A percentile compares a stretch with the other conserved stretches of the same genome.
phyloP scores from a whole-genome alignment of 129 eudicot species.

The Artemisia argyi region DNA sequence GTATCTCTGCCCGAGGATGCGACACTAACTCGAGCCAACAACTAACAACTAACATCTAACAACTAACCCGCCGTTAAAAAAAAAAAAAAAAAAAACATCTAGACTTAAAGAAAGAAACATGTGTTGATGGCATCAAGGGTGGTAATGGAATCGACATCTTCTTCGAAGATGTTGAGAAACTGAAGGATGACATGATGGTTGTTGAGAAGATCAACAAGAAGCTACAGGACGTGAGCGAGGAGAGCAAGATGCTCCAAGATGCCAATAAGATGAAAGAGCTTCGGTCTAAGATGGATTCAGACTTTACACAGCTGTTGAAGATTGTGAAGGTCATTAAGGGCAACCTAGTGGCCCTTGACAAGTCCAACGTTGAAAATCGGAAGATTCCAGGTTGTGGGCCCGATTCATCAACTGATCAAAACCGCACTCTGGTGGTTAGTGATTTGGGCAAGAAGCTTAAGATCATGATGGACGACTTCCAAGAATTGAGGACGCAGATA shows the following conservation, averaged over 20 bases:
- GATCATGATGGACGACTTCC: conserved; percentile 81
- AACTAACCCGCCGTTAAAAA: no score
- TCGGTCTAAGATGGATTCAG: conserved; percentile 63
- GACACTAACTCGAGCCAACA: no score
- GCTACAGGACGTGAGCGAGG: conserved; percentile 68
- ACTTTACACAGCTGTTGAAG: conserved; percentile 61
- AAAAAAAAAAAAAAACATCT: no score
- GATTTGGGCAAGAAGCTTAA: conserved; percentile 86
- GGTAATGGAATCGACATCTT: conserved; percentile 47
- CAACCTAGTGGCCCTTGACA: conserved; percentile 73
- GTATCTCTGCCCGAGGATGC: no score
- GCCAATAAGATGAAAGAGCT: conserved; percentile 66
- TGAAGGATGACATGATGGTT: conserved; percentile 62
- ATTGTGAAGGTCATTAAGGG: conserved; percentile 60
- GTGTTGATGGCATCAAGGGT: conserved; percentile 57
- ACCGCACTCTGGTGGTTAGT: conserved; percentile 68
- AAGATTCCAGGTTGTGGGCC: conserved; percentile 84
- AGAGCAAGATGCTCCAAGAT: conserved; percentile 63
- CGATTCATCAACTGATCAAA: conserved; percentile 80
- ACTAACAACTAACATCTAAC: no score
- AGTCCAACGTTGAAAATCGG: conserved; percentile 55
- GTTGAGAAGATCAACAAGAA: conserved; percentile 64
- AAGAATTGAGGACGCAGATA: conserved; percentile 52
- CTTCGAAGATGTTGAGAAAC: conserved; percentile 72
- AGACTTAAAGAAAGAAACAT: conserved; percentile 47